These are phyloP conservation scores for Malus sieversii DNA, from an alignment of 306 rosid genomes.

Conservation along the genomic window DNA sequence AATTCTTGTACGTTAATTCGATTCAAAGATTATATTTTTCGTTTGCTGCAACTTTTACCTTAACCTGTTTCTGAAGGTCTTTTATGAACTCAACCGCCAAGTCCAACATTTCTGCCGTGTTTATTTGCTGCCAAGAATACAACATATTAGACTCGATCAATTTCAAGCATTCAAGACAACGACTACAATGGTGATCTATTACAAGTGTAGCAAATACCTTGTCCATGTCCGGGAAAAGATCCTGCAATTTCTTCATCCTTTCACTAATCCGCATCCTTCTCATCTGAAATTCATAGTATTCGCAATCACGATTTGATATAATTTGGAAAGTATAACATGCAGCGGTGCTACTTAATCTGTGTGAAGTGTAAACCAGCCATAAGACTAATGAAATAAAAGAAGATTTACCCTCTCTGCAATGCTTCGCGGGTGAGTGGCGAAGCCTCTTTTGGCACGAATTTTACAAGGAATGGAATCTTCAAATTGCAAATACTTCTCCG, in stretches of 20 bases:
- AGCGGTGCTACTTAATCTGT: background rate
- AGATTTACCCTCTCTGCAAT: constrained; percentile 83
- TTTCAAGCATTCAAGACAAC: background rate
- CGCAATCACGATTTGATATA: background rate
- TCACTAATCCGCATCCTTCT: constrained; percentile 84
- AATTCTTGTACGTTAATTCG: background rate
- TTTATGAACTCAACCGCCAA: constrained; percentile 64
- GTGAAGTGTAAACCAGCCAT: background rate
- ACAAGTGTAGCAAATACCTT: constrained; percentile 41
- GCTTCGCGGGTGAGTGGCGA: constrained; percentile 93
- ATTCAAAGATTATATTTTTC: background rate
- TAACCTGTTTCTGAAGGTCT: constrained; percentile 63
- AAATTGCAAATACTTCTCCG: constrained; percentile 47
- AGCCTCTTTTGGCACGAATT: constrained; percentile 86
- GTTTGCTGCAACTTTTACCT: constrained; percentile 38
- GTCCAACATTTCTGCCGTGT: constrained; percentile 84
- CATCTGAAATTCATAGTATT: constrained; percentile 27
- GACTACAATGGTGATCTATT: background rate
- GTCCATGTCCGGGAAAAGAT: constrained; percentile 72
- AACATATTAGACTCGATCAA: background rate
- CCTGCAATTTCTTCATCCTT: constrained; percentile 72
- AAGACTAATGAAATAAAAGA: background rate
- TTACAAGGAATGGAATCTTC: constrained; percentile 68
- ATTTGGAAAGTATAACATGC: background rate
- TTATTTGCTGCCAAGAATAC: constrained; percentile 58